phyloP scores from a whole-genome alignment of 805 yeast genomes.

The Spathaspora boniae region DNA sequence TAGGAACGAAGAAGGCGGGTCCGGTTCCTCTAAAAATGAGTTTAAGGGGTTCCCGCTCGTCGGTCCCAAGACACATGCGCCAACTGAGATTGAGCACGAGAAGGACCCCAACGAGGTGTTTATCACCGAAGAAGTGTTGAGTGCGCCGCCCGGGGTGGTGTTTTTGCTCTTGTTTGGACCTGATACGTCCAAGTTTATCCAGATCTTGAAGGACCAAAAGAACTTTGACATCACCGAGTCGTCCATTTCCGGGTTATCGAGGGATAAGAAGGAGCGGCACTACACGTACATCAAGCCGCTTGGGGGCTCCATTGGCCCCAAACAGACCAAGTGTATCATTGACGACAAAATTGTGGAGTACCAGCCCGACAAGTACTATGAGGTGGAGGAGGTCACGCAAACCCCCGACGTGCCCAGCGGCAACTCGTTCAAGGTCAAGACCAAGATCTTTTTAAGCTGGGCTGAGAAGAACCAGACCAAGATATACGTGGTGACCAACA shows the following conservation, averaged over 20 bases:
- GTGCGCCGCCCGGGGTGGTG: slow-evolving; percentile 66
- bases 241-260: slow-evolving; percentile 26
- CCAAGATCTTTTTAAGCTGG: slow-evolving; percentile 62
- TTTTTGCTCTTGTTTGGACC: slow-evolving; percentile 61
- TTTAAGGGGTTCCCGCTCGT: slow-evolving; percentile 37
- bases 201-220: slow-evolving; percentile 54
- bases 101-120: slow-evolving; percentile 50
- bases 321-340: slow-evolving; percentile 65
- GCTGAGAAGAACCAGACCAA: slow-evolving; percentile 52
- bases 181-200: slow-evolving; percentile 43
- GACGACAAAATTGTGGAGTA: slow-evolving; percentile 53
- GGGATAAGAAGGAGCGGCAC: slow-evolving; percentile 36
- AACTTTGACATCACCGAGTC: slow-evolving; percentile 57
- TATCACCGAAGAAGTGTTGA: slow-evolving; percentile 49
- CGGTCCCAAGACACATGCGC: slow-evolving; percentile 48
- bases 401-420: slow-evolving; percentile 89
- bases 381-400: slow-evolving; percentile 54
- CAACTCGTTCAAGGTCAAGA: slow-evolving; percentile 57
- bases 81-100: slow-evolving; percentile 46
- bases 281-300: slow-evolving; percentile 64
- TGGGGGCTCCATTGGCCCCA: slow-evolving; percentile 69
- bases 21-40: too few relatives aligned
- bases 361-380: slow-evolving; percentile 46
- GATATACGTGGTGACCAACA: slow-evolving; percentile 48
- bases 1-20: slow-evolving; percentile 20